A percentile compares a stretch with the other conserved stretches of the same genome.
phyloP scores from a whole-genome alignment of 2,329 filamentous ascomycete genomes.

The Fusarium mangiferae region DNA sequence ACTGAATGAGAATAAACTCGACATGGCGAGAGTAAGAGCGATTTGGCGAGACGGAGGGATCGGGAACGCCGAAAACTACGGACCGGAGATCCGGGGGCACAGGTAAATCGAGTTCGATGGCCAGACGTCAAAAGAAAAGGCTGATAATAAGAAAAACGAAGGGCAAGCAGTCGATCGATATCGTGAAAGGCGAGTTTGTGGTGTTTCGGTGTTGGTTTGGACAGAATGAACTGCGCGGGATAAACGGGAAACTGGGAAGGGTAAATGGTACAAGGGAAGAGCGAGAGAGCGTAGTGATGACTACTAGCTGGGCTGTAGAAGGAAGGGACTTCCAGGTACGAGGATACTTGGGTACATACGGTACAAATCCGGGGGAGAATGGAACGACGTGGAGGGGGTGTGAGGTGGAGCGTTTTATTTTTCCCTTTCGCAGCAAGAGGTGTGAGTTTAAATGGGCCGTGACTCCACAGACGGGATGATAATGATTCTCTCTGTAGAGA shows the following conservation, averaged over 20 bases:
- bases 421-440: background rate
- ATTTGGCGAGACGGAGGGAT: conserved; percentile 25
- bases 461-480: conserved; percentile 30
- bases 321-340: conserved; percentile 37
- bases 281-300: conserved; percentile 38
- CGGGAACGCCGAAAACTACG: conserved; percentile 25
- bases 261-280: conserved; percentile 39
- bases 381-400: conserved; percentile 34
- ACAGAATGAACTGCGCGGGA: conserved; percentile 31
- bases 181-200: conserved; percentile 38
- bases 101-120: conserved; percentile 3
- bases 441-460: background rate
- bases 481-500: conserved; percentile 27
- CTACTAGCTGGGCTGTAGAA: conserved; percentile 26
- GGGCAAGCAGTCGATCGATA: conserved; percentile 25
- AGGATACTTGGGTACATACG: conserved; percentile 34
- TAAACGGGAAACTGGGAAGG: conserved; percentile 41
- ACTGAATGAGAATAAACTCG: conserved; percentile 40
- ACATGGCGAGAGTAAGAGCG: conserved; percentile 44
- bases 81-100: conserved; percentile 3
- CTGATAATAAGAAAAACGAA: background rate
- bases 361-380: conserved; percentile 40
- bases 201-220: conserved; percentile 41
- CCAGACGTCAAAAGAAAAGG: background rate
- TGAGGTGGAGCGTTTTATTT: conserved; percentile 14